Evolutionary conservation across 306 rosid genomes (phyloP), one percentile per base, ranked within the genome.

Genomic region (Prunus mongolica): DNA sequence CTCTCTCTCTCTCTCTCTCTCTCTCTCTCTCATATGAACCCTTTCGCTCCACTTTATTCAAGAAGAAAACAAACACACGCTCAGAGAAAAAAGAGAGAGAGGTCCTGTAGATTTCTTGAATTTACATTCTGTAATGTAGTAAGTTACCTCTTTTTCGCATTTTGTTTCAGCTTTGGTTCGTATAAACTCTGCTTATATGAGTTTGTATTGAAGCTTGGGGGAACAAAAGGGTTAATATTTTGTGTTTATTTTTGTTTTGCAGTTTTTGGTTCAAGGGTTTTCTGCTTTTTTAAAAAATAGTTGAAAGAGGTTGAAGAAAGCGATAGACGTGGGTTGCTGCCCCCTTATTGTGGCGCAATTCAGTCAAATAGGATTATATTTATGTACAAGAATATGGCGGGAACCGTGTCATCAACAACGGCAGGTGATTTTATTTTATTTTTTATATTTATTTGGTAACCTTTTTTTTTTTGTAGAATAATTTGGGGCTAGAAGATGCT

Each of bases 311-410:
- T 77, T 66, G 69, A 78, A 83, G 85, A 77, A 77, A 74, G 84
- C 85, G 85, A 89, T 79, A 83, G 88, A 85, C 80, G 91, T 77
- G 91, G 90, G 90, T 69, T 82, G 16, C 25, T 93, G 96, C 91
- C 88, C 84, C 93, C 90, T 84, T 82, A 74, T 82, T 73, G 94
- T 61, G 89, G 92, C 79, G 88, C 96, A 91, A 12, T 32, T 85
- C 69, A 81, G 97, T 91, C 98, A 94, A 94, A 83, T 73, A 78
- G 60, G 65, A 76, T 76, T 77, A 83, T 85, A 63, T 85, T 85
- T 79, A 79, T 83, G 73, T 18, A 20, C 81, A 84, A 82, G 79
- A 82, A 83, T 87, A 89, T 91, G 84, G 87, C 81, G 76, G 85
- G 75, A 81, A 83, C 71, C 69, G 84, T 86, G 75, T 78, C 85